Percentiles rank a stretch among this genome's conserved stretches.
Evolutionary conservation across 2,329 filamentous ascomycete genomes (phyloP).

Genomic region (Sarocladium kiliense): DNA sequence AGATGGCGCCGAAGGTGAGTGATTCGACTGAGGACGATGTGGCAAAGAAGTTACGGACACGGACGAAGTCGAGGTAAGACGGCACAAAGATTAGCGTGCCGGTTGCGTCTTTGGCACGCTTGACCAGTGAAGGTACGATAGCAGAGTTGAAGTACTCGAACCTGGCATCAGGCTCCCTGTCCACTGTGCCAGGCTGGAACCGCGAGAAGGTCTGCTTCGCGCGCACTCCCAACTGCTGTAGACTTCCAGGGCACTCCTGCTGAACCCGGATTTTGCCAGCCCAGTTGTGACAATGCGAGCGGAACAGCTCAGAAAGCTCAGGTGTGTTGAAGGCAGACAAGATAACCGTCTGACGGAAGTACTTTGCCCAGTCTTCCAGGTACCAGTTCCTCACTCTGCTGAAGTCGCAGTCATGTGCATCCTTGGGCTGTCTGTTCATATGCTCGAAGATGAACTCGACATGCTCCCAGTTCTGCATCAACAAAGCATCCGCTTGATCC

Average conservation of each 20-base stretch:
- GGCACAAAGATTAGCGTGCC: constrained; percentile 88
- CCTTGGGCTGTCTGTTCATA: constrained; percentile 83
- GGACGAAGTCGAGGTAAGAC: constrained; percentile 91
- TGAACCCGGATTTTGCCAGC: constrained; percentile 73
- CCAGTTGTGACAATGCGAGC: constrained; percentile 72
- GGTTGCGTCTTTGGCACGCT: constrained; percentile 54
- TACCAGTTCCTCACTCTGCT: constrained; percentile 88
- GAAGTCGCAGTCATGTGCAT: constrained; percentile 90
- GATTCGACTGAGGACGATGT: constrained; percentile 53
- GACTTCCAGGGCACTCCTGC: constrained; percentile 62
- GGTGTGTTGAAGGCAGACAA: constrained; percentile 81
- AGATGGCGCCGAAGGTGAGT: constrained; percentile 67
- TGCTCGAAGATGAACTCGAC: constrained; percentile 88
- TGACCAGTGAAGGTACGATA: constrained; percentile 69
- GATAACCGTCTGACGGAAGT: constrained; percentile 81
- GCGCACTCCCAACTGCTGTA: constrained; percentile 67
- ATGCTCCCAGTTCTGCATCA: constrained; percentile 99
- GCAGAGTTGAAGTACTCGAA: constrained; percentile 89
- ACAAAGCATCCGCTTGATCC: constrained; percentile 86
- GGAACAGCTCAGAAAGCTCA: constrained; percentile 76
- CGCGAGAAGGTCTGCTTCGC: constrained; percentile 86
- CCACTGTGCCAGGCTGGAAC: constrained; percentile 66
- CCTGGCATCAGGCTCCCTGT: constrained; percentile 76
- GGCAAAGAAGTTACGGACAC: constrained; percentile 86
- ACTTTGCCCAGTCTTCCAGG: constrained; percentile 75